These are phyloP conservation scores for Galeopsis tetrahit DNA, from an alignment of 257 asterid genomes.

Conservation along the genomic window DNA sequence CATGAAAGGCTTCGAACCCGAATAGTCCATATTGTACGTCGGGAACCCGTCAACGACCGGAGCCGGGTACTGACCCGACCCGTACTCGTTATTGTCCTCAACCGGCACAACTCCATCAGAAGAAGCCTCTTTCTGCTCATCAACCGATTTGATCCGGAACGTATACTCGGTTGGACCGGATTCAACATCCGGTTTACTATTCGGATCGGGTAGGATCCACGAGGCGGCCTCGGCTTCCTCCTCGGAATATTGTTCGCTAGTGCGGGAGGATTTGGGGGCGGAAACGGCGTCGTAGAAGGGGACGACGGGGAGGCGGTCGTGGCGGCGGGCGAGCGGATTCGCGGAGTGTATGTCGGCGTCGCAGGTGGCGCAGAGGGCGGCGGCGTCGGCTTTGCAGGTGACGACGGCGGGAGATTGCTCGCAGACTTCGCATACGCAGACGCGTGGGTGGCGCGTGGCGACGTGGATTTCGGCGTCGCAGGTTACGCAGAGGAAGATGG, in stretches of 20 bases:
- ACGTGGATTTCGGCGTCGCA: constrained; percentile 76
- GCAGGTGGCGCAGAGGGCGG: constrained; percentile 62
- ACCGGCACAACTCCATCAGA: constrained; percentile 90
- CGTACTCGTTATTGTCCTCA: constrained; percentile 46
- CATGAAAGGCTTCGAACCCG: constrained; percentile 64
- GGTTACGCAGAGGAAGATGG: constrained; percentile 67
- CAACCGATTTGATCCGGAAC: constrained; percentile 20
- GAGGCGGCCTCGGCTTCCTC: constrained; percentile 54
- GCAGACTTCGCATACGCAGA: constrained; percentile 59
- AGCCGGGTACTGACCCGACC: constrained; percentile 54
- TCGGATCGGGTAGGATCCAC: constrained; percentile 53
- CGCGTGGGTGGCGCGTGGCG: constrained; percentile 73
- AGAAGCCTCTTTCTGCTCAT: constrained; percentile 38
- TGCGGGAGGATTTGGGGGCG: constrained; percentile 30
- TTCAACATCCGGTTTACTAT: constrained; percentile 20
- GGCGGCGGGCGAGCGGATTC: constrained; percentile 67
- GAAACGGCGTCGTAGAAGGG: constrained; percentile 44
- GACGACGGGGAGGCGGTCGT: constrained; percentile 55
- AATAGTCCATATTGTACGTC: constrained; percentile 55
- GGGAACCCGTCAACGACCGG: constrained; percentile 81
- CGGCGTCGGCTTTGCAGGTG: constrained; percentile 71
- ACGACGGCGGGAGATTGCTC: constrained; percentile 63
- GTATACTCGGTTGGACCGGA: constrained; percentile 12
- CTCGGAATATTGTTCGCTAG: constrained; percentile 36
- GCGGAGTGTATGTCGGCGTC: constrained; percentile 70